Evolutionary conservation across 2,329 filamentous ascomycete genomes (phyloP).

Genomic region (Aspergillus udagawae): DNA sequence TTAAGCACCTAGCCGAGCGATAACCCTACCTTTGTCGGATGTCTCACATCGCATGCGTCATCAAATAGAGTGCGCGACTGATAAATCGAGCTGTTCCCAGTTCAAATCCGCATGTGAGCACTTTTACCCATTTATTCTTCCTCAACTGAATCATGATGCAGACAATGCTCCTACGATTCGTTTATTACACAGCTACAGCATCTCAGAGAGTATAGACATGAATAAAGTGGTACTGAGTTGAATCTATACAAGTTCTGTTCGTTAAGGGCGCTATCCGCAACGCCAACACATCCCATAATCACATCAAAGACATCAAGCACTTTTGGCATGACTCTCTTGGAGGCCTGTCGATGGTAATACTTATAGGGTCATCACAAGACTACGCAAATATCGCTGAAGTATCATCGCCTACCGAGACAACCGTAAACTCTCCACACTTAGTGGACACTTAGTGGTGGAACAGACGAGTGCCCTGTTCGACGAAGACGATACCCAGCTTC

Average conservation of each 20-base stretch:
- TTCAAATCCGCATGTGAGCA: conserved; percentile 35
- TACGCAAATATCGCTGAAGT: conserved; percentile 3
- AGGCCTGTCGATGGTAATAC: not conserved
- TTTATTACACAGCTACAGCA: not conserved
- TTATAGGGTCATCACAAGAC: conserved; percentile 9
- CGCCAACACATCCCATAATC: conserved; percentile 1
- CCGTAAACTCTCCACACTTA: conserved; percentile 41
- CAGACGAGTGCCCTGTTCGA: conserved; percentile 88
- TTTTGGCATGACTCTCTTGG: not conserved
- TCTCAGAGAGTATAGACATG: not conserved
- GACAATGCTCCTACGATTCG: not conserved
- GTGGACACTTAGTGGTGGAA: conserved; percentile 86
- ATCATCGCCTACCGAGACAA: not conserved
- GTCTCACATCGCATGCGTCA: conserved; percentile 23
- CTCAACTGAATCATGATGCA: not conserved
- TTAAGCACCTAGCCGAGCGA: not conserved
- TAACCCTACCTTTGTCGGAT: not conserved
- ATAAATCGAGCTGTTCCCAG: conserved; percentile 36
- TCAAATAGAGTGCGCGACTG: conserved; percentile 37
- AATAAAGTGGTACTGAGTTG: not conserved
- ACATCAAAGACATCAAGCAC: conserved; percentile 1
- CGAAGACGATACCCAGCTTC: conserved; percentile 87
- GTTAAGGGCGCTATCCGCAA: not conserved
- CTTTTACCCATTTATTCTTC: conserved; percentile 2
- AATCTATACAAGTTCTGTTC: not conserved